A percentile compares a stretch with the other conserved stretches of the same genome.
Evolutionary conservation across 345 rosid genomes (phyloP).

Genomic region (Eucalyptus polybractea): DNA sequence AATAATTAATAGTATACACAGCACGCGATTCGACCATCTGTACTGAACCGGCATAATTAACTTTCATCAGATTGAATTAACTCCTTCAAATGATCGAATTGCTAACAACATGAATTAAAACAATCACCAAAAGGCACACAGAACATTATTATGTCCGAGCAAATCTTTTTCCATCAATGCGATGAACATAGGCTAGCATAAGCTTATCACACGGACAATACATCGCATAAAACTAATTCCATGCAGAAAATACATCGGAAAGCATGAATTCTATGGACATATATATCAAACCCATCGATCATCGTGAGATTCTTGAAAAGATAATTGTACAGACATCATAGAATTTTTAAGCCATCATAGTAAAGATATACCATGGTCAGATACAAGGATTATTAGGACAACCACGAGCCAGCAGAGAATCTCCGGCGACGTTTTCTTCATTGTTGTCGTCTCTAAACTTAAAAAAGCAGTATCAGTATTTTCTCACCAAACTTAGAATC

Average conservation of each 20-base stretch:
- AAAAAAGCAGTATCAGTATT: not conserved
- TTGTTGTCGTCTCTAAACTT: not conserved
- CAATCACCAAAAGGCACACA: not conserved
- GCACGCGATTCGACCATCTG: not conserved
- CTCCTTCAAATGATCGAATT: not conserved
- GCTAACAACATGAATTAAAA: not conserved
- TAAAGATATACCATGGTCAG: not conserved
- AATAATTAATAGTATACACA: not conserved
- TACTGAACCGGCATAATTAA: not conserved
- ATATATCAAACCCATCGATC: not conserved
- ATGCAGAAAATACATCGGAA: not conserved
- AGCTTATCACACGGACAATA: not conserved
- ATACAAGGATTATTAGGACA: not conserved
- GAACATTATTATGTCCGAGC: not conserved
- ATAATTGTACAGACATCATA: not conserved
- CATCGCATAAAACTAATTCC: not conserved
- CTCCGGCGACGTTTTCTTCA: not conserved
- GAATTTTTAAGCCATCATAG: not conserved
- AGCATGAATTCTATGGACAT: not conserved
- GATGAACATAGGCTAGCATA: not conserved
- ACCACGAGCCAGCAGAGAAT: not conserved
- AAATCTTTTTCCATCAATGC: too few relatives aligned
- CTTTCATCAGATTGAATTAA: not conserved
- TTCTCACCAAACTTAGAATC: not conserved
- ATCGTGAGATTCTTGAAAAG: not conserved